These are phyloP conservation scores for Nemania abortiva DNA, from an alignment of 2,329 filamentous ascomycete genomes.

Conservation along the genomic window DNA sequence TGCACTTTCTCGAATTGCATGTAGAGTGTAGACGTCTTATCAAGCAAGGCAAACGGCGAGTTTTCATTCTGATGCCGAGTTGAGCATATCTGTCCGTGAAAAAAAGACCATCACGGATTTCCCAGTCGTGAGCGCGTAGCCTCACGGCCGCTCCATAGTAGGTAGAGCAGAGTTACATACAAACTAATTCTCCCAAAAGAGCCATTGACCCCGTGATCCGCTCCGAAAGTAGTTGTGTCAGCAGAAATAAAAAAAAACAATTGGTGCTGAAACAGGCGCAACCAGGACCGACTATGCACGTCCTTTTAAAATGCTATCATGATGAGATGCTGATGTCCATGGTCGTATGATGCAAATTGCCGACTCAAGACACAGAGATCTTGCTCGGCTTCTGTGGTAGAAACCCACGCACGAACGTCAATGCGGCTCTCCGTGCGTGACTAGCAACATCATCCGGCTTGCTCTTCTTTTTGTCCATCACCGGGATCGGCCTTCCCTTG, in stretches of 20 bases:
- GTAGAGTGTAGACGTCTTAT: constrained; percentile 5
- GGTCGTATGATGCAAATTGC: constrained; percentile 36
- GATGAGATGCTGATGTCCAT: constrained; percentile 34
- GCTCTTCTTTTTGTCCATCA: constrained; percentile 47
- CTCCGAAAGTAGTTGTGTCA: constrained; percentile 18
- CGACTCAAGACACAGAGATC: constrained; percentile 50
- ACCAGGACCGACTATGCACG: constrained; percentile 27
- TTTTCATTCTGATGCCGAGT: constrained; percentile 46
- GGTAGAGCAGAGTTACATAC: constrained; percentile 37
- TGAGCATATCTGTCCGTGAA: constrained; percentile 31
- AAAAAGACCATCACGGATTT: constrained; percentile 36
- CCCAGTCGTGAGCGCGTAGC: constrained; percentile 27
- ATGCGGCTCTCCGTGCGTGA: constrained; percentile 49
- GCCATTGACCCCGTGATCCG: constrained; percentile 13
- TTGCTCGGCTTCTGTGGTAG: constrained; percentile 51
- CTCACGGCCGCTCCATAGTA: constrained; percentile 32
- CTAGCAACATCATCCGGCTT: constrained; percentile 49
- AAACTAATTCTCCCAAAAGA: constrained; percentile 27
- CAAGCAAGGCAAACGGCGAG: constrained; percentile 30
- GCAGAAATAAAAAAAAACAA: constrained; percentile 26
- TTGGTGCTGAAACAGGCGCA: constrained; percentile 17
- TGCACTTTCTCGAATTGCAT: constrained; percentile 14
- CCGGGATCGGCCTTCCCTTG: constrained; percentile 45
- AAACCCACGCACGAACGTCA: constrained; percentile 51
- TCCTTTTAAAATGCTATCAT: constrained; percentile 36